Base-by-base conservation (phyloP, 305 asterid genomes). In the Rubia tinctorum region DNA sequence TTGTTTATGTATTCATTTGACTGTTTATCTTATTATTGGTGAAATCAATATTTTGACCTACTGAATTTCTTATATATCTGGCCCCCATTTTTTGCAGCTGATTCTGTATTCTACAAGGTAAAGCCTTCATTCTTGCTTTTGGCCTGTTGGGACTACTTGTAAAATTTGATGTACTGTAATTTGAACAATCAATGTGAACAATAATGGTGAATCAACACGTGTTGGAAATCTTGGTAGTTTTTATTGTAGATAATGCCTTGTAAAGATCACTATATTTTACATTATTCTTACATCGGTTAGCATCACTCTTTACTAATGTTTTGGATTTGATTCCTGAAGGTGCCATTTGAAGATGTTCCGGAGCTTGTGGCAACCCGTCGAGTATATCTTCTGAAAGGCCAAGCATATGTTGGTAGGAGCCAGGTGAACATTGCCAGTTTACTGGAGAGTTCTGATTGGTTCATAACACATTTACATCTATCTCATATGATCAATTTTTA, bases 291-390 rank as follows among this genome's bases (percentile, higher is more conserved):
- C n/a, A n/a, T n/a, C n/a, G n/a, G n/a, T n/a, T n/a, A n/a, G n/a
- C n/a, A n/a, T n/a, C n/a, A n/a, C n/a, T n/a, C n/a, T n/a, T n/a
- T n/a, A n/a, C n/a, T n/a, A n/a, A n/a, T n/a, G n/a, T n/a, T n/a
- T n/a, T n/a, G n/a, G n/a, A n/a, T n/a, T n/a, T n/a, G n/a, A n/a
- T n/a, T n/a, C n/a, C n/a, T n/a, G n/a, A n/a, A n/a, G n/a, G n/a
- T n/a, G n/a, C n/a, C 10, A 14, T 14, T 56, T 58, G 63, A 58
- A 66, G 92, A 86, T 90, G 99, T 95, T 83, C 95, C 95, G 10
- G 97, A 95, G 71, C 96, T 92, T 78, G 99, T 92, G 72, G 95
- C 91, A 20, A 80, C 69, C 79, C 97, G 97, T 5, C 77, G 91
- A 72, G 99, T 92, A 71, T 90, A 81, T 84, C 82, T 95, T 69